Percentiles rank a stretch among this genome's conserved stretches.
phyloP scores from a whole-genome alignment of 2,329 filamentous ascomycete species.

The Aspergillus eucalypticola region DNA sequence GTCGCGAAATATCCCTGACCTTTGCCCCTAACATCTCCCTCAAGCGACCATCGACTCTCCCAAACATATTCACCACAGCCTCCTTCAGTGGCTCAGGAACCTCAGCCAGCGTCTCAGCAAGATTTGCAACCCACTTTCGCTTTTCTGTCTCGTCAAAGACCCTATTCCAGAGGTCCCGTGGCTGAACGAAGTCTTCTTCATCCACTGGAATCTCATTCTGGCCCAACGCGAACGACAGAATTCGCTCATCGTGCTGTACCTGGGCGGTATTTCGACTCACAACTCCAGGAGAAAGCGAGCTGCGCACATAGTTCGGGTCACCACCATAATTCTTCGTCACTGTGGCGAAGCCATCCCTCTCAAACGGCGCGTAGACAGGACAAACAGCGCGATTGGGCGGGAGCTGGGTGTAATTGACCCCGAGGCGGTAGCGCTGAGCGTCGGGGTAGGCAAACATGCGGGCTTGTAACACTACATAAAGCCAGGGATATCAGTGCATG shows the following conservation, averaged over 20 bases:
- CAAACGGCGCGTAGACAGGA: constrained; percentile 55
- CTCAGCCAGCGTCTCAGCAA: constrained; percentile 24
- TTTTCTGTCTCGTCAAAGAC: constrained; percentile 28
- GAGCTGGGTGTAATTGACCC: neutral
- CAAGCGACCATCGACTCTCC: constrained; percentile 21
- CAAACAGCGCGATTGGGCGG: constrained; percentile 25
- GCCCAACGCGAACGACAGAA: constrained; percentile 23
- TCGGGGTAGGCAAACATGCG: neutral
- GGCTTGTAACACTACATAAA: neutral
- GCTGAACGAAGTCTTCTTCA: constrained; percentile 34
- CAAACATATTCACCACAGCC: constrained; percentile 21
- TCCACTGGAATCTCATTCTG: constrained; percentile 25
- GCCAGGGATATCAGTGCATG: neutral
- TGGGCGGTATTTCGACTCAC: constrained; percentile 15
- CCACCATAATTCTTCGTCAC: constrained; percentile 57
- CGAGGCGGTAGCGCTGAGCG: constrained; percentile 25
- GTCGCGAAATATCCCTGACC: neutral
- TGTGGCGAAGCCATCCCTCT: constrained; percentile 41
- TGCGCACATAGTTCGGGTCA: constrained; percentile 57
- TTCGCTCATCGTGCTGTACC: constrained; percentile 23
- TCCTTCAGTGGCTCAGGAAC: constrained; percentile 20
- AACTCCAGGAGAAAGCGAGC: constrained; percentile 23
- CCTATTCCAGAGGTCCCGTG: constrained; percentile 30
- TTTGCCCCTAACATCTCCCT: constrained; percentile 17
- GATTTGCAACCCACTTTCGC: constrained; percentile 23